These are phyloP conservation scores for Aspergillus unguis DNA, from an alignment of 2,329 filamentous ascomycete species.

Conservation along the genomic window DNA sequence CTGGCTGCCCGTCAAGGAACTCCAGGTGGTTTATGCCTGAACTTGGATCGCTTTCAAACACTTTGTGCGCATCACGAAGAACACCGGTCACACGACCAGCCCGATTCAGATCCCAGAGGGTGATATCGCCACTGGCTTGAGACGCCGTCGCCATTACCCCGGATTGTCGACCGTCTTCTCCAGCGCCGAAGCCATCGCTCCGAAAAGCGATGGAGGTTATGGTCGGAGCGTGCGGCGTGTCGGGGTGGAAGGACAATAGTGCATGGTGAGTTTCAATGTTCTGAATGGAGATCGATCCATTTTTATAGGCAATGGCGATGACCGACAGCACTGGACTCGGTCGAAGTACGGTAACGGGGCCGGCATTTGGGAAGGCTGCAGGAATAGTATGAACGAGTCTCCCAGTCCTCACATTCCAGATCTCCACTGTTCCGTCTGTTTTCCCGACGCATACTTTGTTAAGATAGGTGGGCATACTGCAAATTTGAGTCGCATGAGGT, in stretches of 20 bases:
- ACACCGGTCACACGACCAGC: conserved; percentile 84
- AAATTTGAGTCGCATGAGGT: conserved; percentile 72
- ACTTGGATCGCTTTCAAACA: conserved; percentile 55
- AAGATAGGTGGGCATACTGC: conserved; percentile 87
- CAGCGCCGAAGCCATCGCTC: conserved; percentile 82
- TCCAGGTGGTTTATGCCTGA: conserved; percentile 79
- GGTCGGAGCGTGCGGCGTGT: conserved; percentile 57
- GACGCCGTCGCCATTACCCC: conserved; percentile 95
- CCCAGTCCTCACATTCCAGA: conserved; percentile 93
- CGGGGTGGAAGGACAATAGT: conserved; percentile 66
- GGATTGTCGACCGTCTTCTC: conserved; percentile 76
- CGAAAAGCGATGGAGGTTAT: conserved; percentile 86
- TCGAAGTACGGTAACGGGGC: conserved; percentile 81
- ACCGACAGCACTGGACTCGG: conserved; percentile 80
- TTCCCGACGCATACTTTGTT: conserved; percentile 94
- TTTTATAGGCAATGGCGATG: conserved; percentile 81
- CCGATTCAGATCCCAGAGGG: conserved; percentile 92
- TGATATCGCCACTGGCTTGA: conserved; percentile 75
- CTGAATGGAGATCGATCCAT: conserved; percentile 73
- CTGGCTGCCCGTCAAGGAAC: conserved; percentile 83
- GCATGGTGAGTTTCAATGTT: conserved; percentile 76
- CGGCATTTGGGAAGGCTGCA: conserved; percentile 67
- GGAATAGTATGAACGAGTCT: conserved; percentile 89
- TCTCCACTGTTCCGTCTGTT: conserved; percentile 84
- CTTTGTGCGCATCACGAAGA: conserved; percentile 79